phyloP scores from a whole-genome alignment of 306 rosid species.

The Prunus persica region Prunus_persica_NCBIv2 NC_034009.1:35469501-35470000 shows the following conservation, averaged over 20 bases:
- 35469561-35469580: slow-evolving; percentile 47
- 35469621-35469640: slow-evolving; percentile 81
- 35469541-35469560: slow-evolving; percentile 72
- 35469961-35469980: slow-evolving; percentile 56
- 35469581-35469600: slow-evolving; percentile 57
- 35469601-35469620: slow-evolving; percentile 74
- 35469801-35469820: slow-evolving; percentile 69
- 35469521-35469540: slow-evolving; percentile 73
- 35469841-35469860: slow-evolving; percentile 84
- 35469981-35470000: slow-evolving; percentile 50
- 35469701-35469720: slow-evolving; percentile 82
- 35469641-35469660: slow-evolving; percentile 69
- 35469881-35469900: slow-evolving; percentile 55
- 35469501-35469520: slow-evolving; percentile 73
- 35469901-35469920: slow-evolving; percentile 73
- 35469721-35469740: slow-evolving; percentile 84
- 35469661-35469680: slow-evolving; percentile 44
- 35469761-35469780: slow-evolving; percentile 65
- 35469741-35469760: slow-evolving; percentile 59
- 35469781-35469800: slow-evolving; percentile 82
- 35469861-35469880: slow-evolving; percentile 64
- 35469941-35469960: slow-evolving; percentile 83
- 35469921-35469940: slow-evolving; percentile 77
- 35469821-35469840: slow-evolving; percentile 69
- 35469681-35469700: slow-evolving; percentile 58